Conservation (phyloP, 306 rosid species). For the Luffa acutangula region DNA sequence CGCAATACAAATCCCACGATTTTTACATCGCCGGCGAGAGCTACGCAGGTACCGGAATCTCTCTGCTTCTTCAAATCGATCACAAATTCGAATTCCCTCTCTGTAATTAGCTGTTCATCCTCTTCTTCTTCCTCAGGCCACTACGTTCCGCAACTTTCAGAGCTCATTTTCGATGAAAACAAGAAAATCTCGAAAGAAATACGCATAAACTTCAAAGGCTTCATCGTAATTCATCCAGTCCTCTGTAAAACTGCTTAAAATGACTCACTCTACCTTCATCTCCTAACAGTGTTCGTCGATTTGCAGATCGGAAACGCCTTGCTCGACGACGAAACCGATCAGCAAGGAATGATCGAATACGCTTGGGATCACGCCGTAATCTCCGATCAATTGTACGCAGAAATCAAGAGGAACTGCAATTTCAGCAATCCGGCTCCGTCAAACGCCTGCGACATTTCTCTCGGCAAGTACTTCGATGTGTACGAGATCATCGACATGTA, state of each 20-base stretch:
- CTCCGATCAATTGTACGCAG: slow-evolving; percentile 24
- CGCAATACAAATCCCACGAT: slow-evolving; percentile 62
- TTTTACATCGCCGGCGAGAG: slow-evolving; percentile 89
- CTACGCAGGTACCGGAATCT: slow-evolving; percentile 53
- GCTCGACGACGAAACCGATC: slow-evolving; percentile 36
- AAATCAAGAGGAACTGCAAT: slow-evolving; percentile 24
- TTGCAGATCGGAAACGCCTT: slow-evolving; percentile 35
- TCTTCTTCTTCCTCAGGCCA: slow-evolving; percentile 47
- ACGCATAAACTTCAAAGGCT: slow-evolving; percentile 36
- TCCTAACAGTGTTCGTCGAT: neutral
- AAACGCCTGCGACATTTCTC: neutral
- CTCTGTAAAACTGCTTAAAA: neutral
- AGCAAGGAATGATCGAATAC: slow-evolving; percentile 33
- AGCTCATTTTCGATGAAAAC: slow-evolving; percentile 31
- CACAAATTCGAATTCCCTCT: neutral
- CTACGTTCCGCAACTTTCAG: slow-evolving; percentile 55
- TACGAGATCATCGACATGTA: slow-evolving; percentile 32
- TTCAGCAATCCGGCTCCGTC: slow-evolving; percentile 12
- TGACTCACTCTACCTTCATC: neutral
- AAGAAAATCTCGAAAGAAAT: slow-evolving; percentile 12
- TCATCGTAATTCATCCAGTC: slow-evolving; percentile 18
- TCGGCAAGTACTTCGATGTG: slow-evolving; percentile 15
- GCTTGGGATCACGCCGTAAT: slow-evolving; percentile 48
- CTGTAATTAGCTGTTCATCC: neutral
- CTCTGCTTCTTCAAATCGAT: neutral